Base-by-base conservation (phyloP, 495 filamentous ascomycete genomes). In the Penicillium paxilli region DNA sequence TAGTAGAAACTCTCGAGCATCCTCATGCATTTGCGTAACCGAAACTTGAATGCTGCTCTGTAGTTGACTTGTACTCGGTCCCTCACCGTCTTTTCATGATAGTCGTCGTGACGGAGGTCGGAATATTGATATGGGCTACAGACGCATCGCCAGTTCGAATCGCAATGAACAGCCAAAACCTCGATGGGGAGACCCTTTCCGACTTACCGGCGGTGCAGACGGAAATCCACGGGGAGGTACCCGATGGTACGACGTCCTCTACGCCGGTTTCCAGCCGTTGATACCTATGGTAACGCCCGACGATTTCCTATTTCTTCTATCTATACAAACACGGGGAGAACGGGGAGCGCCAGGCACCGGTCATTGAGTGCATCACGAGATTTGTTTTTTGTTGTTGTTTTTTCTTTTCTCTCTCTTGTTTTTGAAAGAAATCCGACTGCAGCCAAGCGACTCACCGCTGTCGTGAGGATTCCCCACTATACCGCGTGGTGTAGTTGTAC, bases 361-460 rank as follows among this genome's bases (percentile, higher is more conserved):
- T 42, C 40, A 38, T 42, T 42, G 17, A 22, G 19, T n/a, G n/a
- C 40, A 42, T 42, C 40, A 23, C 40, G 40, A 42, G 40, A 22
- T 23, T 23, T 23, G n/a, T n/a, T n/a, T n/a, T n/a, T n/a, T n/a
- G n/a, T n/a, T n/a, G n/a, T n/a, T n/a, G n/a, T n/a, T n/a, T n/a
- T n/a, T n/a, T n/a, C n/a, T n/a, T n/a, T n/a, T n/a, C n/a, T n/a
- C n/a, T n/a, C n/a, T n/a, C n/a, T n/a, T n/a, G n/a, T n/a, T n/a
- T 23, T 6, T 23, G 26, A 52, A 40, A 28, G 23, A 24, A 30
- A 28, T 12, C 21, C 16, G 16, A 23, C 40, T 62, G 60, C 63
- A 60, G 62, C 62, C 65, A 63, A 68, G 65, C 54, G 44, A 19
- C 52, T 65, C 65, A 65, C 65, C 65, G 65, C 65, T 58, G 53